Base-by-base conservation (phyloP, 2,329 filamentous ascomycete genomes). In the Zelopaecilomyces penicillatus region DNA sequence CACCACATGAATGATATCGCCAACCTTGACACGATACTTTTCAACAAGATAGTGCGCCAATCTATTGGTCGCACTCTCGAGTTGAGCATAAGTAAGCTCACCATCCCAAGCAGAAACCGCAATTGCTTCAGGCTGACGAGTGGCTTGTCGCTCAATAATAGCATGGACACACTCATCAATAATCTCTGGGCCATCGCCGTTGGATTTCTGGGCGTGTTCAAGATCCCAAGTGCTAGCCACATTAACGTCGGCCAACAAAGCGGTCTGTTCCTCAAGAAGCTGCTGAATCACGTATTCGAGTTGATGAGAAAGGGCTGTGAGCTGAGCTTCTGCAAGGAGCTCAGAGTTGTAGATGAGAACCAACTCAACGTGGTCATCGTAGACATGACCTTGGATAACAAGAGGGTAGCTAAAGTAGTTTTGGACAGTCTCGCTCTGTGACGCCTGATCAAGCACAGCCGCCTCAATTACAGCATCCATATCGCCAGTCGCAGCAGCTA, bases 1-100 rank as follows among this genome's bases (percentile, higher is more conserved):
- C 39, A 46, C 51, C 26, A 53, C 35, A 2, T 43, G 47, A 19
- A 54, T 36, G 5, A 48, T 30, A 8, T 35, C 43, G 29, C 57
- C 60, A 5, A 52, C 50, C 3, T 45, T 39, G 19, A 67, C 51
- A 11, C 59, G n/a, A n/a, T n/a, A 57, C 7, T 43, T 27, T n/a
- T 8, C 11, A 7, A 42, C 12, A 12, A 49, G 28, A 3, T 43
- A 26, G 27, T 37, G 32, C 26, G 44, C 44, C 3, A 48, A 34
- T 5, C 40, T 42, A 33, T 45, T 50, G 10, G 49, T 34, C 9
- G 42, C 42, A 11, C 27, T 36, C 5, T 52, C 42, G n/a, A 56
- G 45, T 11, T 56, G 42, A 7, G n/a, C 42, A 35, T 53, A 55
- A 1, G 52, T 55, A 28, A 53, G 39, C 8, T 39, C 19, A 3